Base-by-base conservation (phyloP, 495 filamentous ascomycete species). In the Pseudomonodictys pantanalensis region DNA sequence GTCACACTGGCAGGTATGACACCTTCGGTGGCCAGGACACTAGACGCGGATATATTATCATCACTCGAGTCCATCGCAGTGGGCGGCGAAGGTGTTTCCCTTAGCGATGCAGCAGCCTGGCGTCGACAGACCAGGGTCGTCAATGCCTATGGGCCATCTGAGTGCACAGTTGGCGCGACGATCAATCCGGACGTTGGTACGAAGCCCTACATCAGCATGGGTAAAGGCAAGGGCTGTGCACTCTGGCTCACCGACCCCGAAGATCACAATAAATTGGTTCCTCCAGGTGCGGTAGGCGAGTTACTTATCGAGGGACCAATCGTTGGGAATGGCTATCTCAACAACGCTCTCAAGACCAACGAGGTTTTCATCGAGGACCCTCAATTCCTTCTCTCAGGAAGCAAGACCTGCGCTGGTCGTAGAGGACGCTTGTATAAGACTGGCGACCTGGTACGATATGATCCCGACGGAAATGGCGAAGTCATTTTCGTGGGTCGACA, bases 341-440 rank as follows among this genome's bases (percentile, higher is more conserved):
- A 58, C 38, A 55, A 67, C 20, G 39, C 30, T 10, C 41, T 22
- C 0, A 63, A 56, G 56, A 86, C 75, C 0, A 65, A 60, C 12
- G 46, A 68, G 2, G 70, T 66, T 0, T 85, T 84, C 52, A 78
- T 86, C 41, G 65, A 76, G 23, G 65, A 76, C 23, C 80, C 80
- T 0, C 56, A 57, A 1, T 87, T 56, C 29, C 67, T 78, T 1
- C 33, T 60, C 2, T 33, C 43, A 9, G 59, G 59, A 15, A 56
- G 38, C 35, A 64, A 65, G 6, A 51, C 67, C 3, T 68, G 65
- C 18, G 28, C 68, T 2, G 79, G 79, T 7, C 75, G 74, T 3
- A 66, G 68, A 4, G 78, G 83, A 4, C 75, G 83, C 45, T 70
- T 88, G 17, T 90, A 90, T 68, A 86, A 85, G 69, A 87, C 84